phyloP scores from a whole-genome alignment of 2,329 filamentous ascomycete genomes.

The Aspergillus pseudonomiae region DNA sequence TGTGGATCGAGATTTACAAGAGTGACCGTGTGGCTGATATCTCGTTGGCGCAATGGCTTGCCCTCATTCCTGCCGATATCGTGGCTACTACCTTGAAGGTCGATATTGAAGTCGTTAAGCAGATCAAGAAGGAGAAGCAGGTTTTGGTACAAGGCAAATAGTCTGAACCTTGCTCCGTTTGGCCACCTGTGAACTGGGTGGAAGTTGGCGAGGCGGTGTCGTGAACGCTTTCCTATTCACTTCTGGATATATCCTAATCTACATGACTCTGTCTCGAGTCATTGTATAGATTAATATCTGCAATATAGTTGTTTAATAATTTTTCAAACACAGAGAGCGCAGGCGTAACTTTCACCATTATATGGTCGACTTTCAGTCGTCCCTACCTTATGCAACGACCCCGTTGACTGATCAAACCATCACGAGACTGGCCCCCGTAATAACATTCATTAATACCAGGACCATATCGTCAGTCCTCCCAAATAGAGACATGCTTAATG shows the following conservation, averaged over 20 bases:
- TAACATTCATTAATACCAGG: background rate
- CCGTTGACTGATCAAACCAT: background rate
- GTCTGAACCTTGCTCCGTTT: background rate
- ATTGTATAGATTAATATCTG: background rate
- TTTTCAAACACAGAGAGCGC: accelerated
- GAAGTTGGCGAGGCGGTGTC: background rate
- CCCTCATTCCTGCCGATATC: slow-evolving; percentile 57
- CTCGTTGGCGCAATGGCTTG: slow-evolving; percentile 69
- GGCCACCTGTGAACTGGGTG: background rate
- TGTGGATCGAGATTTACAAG: slow-evolving; percentile 73
- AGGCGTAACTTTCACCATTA: background rate
- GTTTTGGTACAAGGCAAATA: background rate
- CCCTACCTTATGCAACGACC: background rate
- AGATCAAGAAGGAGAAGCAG: slow-evolving; percentile 18
- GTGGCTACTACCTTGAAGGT: slow-evolving; percentile 15
- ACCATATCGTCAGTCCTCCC: background rate
- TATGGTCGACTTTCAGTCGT: background rate
- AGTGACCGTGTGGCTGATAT: slow-evolving; percentile 69
- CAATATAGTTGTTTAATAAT: background rate
- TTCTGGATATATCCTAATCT: background rate
- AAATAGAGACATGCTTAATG: slow-evolving; percentile 27
- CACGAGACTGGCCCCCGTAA: background rate
- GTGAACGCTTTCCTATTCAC: background rate
- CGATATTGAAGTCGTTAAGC: slow-evolving; percentile 13
- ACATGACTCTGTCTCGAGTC: background rate